These are phyloP conservation scores for Beta vulgaris DNA, from an alignment of 148 eudicot genomes.

Conservation along the genomic window DNA sequence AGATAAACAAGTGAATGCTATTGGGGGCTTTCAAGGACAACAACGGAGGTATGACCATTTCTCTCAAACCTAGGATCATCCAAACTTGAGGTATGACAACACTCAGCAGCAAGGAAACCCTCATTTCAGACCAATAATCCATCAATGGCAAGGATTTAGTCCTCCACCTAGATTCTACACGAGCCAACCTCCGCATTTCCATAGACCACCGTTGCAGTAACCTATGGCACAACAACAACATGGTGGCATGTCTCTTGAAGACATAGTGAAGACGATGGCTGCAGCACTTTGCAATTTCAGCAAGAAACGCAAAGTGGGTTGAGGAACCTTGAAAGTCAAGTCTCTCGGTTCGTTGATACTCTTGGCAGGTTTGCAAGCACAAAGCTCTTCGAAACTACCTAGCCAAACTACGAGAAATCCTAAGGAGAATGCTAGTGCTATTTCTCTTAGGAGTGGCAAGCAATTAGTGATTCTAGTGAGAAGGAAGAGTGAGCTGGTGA, in stretches of 20 bases:
- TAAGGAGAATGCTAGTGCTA: not conserved
- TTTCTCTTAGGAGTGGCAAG: conserved; percentile 9
- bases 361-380: not conserved
- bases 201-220: not conserved
- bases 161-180: not conserved
- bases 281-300: not conserved
- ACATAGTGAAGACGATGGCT: not conserved
- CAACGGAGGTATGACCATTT: too few species aligned
- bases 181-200: not conserved
- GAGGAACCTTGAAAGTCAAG: conserved; percentile 1
- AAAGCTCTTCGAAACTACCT: not conserved
- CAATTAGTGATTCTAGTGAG: not conserved
- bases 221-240: not conserved
- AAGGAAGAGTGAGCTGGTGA: not conserved
- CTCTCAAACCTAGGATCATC: conserved; percentile 13
- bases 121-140: not conserved
- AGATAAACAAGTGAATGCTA: too few species aligned
- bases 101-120: not conserved
- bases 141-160: not conserved
- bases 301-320: not conserved
- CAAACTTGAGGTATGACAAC: conserved; percentile 7
- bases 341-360: not conserved
- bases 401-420: conserved; percentile 17
- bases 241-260: not conserved
- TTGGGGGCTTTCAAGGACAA: too few species aligned